These are phyloP conservation scores for Backusella morwellensis DNA, from an alignment of 192 early-diverging fungal genomes.

Conservation along the genomic window DNA sequence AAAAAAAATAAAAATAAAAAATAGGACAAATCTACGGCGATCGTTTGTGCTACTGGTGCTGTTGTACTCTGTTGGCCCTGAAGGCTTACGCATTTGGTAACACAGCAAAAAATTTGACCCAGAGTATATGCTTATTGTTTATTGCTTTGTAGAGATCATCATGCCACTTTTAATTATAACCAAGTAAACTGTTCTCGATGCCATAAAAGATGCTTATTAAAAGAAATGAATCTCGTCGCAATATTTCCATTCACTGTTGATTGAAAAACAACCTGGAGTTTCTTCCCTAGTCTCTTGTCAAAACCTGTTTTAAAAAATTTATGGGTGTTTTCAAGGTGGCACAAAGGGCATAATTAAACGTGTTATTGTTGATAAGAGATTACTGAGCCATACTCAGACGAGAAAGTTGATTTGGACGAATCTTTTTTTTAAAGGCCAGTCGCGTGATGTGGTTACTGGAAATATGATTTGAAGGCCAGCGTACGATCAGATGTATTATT, in stretches of 20 bases:
- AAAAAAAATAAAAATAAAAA: neutral
- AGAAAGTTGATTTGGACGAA: neutral
- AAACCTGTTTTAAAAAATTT: neutral
- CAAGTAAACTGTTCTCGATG: neutral
- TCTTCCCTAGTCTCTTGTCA: neutral
- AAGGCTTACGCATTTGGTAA: neutral
- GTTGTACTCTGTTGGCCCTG: conserved; percentile 5
- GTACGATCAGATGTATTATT: neutral
- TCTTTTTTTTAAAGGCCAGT: neutral
- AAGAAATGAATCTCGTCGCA: neutral
- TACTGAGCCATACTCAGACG: neutral
- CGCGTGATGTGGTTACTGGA: neutral
- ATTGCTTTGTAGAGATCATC: neutral
- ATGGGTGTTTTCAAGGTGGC: neutral
- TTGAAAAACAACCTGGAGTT: neutral
- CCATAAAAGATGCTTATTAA: neutral
- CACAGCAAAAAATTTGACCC: neutral
- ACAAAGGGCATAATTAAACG: neutral
- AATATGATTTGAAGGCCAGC: neutral
- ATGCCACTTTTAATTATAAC: neutral
- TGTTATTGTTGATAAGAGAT: neutral
- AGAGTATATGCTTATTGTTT: conserved; percentile 1
- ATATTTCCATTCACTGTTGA: neutral
- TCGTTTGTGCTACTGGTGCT: neutral
- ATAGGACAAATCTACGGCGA: neutral